Evolutionary conservation across 2,329 filamentous ascomycete species (phyloP), one percentile per base, ranked within the genome.

Genomic region (Teratosphaeriaceae sp.): DNA sequence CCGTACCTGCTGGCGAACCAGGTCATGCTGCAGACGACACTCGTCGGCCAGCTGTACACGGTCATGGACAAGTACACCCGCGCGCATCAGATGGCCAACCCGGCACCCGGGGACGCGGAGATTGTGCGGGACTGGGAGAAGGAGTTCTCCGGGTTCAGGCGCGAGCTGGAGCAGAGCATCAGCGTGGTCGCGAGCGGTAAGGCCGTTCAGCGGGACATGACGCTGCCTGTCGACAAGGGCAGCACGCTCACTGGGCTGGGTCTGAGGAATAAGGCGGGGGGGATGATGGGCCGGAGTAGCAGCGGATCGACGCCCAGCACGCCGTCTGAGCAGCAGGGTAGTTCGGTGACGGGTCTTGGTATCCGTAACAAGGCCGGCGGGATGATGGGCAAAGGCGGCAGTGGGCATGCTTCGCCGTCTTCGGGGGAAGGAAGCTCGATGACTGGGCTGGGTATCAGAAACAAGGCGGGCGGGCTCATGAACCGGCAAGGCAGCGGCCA

Each of bases 11-110:
- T 89, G 9, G 74, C 75, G 30, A 74, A 76, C 26, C 82, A 89
- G 56, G 79, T 90, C 34, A 73, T 84, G 58, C 80, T 88, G 21
- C 86, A 90, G 62, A 88, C 88, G 60, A 78, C 80, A 36, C 70
- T 92, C 40, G 76, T 92, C 4, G 86, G 80, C 0, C 74, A 88
- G 48, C 80, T 87, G 53, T 92, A 92, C 65, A 92, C 86, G 1
- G 73, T 80, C 3, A 68, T 90, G 5, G 80, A 88, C 59, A 79
- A 76, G 44, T 92, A 84, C 63, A 87, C 82, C 52, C 72, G 80
- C 52, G 76, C 83, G 22, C 72, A 80, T 52, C 71, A 76, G 4
- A 82, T 88, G 54, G 82, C 83, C 0, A 83, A 82, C 35, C 83
- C 85, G 1, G 74, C 85, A 9, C 82, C 85, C 2, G 75, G 82